These are phyloP conservation scores for Vanilla planifolia DNA, from an alignment of 106 monocot genomes.

Conservation along the genomic window DNA sequence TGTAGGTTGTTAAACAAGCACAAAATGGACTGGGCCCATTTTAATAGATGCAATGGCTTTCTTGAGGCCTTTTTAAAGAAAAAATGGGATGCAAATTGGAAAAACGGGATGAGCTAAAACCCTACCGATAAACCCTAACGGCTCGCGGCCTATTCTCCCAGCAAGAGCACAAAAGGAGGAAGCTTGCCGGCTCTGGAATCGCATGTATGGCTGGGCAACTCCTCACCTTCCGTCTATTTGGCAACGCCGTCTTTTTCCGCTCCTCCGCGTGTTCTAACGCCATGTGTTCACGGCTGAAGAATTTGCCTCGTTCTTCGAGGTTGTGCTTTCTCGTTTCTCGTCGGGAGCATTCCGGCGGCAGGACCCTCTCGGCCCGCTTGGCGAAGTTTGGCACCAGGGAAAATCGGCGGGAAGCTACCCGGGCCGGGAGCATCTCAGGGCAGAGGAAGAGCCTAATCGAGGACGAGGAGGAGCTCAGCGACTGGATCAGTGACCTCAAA, in stretches of 20 bases:
- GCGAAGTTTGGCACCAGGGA: slow-evolving; percentile 5
- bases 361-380: slow-evolving; percentile 36
- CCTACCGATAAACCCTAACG: too few relatives aligned
- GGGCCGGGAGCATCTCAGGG: slow-evolving; percentile 6
- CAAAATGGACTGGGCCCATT: too few relatives aligned
- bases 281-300: slow-evolving; percentile 5
- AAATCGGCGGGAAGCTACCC: background rate
- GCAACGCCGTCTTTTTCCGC: background rate
- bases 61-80: too few relatives aligned
- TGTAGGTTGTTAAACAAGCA: too few relatives aligned
- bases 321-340: background rate
- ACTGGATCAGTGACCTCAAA: slow-evolving; percentile 70
- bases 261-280: background rate
- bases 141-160: too few relatives aligned
- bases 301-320: slow-evolving; percentile 10
- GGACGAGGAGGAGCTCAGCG: slow-evolving; percentile 90
- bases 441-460: slow-evolving; percentile 66
- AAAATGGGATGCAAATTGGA: too few relatives aligned
- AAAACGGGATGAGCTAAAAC: too few relatives aligned
- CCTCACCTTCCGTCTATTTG: slow-evolving; percentile 7
- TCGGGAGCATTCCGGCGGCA: slow-evolving; percentile 2
- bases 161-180: too few relatives aligned
- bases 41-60: too few relatives aligned
- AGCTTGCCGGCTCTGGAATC: too few relatives aligned
- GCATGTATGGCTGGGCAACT: slow-evolving; percentile 10